Conservation (phyloP, 257 asterid genomes). For the Parsonsia alboflavescens region DNA sequence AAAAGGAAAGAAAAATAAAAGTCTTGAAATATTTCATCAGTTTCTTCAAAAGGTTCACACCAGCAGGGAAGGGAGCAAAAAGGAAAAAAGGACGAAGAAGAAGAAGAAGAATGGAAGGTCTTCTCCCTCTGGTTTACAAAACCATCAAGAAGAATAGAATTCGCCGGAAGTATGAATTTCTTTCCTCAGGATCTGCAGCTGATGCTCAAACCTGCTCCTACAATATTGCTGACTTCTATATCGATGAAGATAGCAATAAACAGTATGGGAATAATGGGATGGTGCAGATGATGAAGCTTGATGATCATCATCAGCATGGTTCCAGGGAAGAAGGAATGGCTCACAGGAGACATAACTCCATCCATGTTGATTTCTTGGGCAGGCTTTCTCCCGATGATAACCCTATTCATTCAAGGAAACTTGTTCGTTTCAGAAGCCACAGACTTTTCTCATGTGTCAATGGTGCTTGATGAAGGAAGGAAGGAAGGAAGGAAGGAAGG, state of each 20-base stretch:
- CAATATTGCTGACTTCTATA: constrained; percentile 40
- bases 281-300: no score
- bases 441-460: constrained; percentile 34
- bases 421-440: constrained; percentile 38
- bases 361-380: constrained; percentile 18
- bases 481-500: no score
- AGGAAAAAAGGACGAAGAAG: background rate
- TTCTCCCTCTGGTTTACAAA: constrained; percentile 59
- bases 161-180: constrained; percentile 51
- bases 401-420: constrained; percentile 33
- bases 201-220: constrained; percentile 25
- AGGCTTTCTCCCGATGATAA: constrained; percentile 25
- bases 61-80: background rate
- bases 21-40: background rate
- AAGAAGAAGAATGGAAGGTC: constrained; percentile 52
- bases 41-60: background rate
- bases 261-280: background rate
- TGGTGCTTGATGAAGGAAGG: constrained; percentile 13
- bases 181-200: constrained; percentile 36
- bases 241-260: constrained; percentile 9
- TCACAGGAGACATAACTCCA: constrained; percentile 44
- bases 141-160: constrained; percentile 47
- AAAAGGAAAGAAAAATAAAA: background rate
- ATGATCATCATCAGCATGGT: background rate
- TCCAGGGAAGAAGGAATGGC: constrained; percentile 12